phyloP scores from a whole-genome alignment of 2,329 filamentous ascomycete genomes.

The Berkeleyomyces basicola region DNA sequence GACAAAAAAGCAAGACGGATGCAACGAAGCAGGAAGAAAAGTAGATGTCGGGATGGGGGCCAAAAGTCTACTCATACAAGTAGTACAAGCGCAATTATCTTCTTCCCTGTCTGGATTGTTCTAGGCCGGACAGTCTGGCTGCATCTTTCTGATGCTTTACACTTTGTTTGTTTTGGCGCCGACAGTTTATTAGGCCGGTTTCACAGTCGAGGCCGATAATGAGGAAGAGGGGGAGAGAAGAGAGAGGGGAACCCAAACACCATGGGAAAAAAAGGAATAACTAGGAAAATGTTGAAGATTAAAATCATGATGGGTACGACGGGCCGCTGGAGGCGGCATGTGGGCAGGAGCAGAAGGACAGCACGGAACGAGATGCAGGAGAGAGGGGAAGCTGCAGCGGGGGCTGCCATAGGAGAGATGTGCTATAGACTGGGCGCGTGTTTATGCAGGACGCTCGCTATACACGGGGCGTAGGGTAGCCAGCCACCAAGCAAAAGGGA shows the following conservation, averaged over 20 bases:
- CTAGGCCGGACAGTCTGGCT: background rate
- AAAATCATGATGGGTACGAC: background rate
- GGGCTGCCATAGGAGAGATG: background rate
- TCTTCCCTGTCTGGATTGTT: background rate
- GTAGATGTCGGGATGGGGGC: background rate
- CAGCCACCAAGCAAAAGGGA: too few species aligned
- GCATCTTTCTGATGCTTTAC: background rate
- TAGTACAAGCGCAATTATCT: background rate
- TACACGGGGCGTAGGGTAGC: too few species aligned
- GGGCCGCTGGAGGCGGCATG: background rate
- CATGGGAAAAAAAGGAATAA: background rate
- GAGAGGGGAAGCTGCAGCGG: background rate
- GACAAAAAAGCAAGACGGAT: background rate
- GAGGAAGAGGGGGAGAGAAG: background rate
- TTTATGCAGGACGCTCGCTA: too few species aligned
- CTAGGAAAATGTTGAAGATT: too few species aligned
- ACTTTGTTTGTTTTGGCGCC: background rate
- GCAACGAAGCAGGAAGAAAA: background rate
- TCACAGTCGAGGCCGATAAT: background rate
- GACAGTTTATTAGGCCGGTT: constrained; percentile 1
- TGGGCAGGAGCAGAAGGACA: background rate
- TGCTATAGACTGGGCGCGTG: background rate
- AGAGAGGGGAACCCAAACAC: background rate
- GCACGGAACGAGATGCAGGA: background rate
- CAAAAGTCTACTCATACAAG: background rate